Base-by-base conservation (phyloP, 768 basidiomycete genomes). In the Boletus coccyginus region DNA sequence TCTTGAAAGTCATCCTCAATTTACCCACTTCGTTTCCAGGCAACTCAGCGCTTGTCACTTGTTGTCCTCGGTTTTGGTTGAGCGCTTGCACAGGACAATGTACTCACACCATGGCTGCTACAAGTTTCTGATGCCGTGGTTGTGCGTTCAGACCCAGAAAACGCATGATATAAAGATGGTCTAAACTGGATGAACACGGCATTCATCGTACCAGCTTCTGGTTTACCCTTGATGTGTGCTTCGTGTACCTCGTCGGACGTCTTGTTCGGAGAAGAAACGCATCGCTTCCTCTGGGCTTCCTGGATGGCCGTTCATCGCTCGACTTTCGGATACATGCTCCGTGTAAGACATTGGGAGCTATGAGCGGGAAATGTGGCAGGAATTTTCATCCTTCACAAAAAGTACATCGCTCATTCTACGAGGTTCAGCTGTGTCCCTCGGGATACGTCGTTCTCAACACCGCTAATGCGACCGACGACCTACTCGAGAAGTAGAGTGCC, bases 271-370 rank as follows among this genome's bases (percentile, higher is more conserved):
- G 14, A 36, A 48, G 14, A 21, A 41, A 3, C 8, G 6, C n/a
- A 5, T n/a, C 57, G 40, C 1, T 49, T 47, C 21, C 63, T 64
- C 55, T 16, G 60, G 63, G 5, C 63, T 63, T 1, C 13, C 36
- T 14, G 60, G 56, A 27, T 57, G 54, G 44, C 81, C 77, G 3
- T 33, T 84, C 7, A 68, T 85, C 40, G 8, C 64, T 82, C n/a
- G 81, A 85, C 56, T 77, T 85, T 74, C 82, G 81, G 24, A 68
- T 69, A 13, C 70, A 75, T 40, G 69, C 74, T 44, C 77, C 79
- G 54, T 83, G 81, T 80, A 53, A 79, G 14, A 80, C 78, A 0
- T 81, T 81, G 52, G 74, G 76, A 7, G 69, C 71, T 29, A 40
- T 62, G 57, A 33, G 36, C 33, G 72, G 79, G 58, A 68, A 68